Evolutionary conservation across 192 early-diverging fungal genomes (phyloP), one percentile per base, ranked within the genome.

Genomic region (Backusella morwellensis): DNA sequence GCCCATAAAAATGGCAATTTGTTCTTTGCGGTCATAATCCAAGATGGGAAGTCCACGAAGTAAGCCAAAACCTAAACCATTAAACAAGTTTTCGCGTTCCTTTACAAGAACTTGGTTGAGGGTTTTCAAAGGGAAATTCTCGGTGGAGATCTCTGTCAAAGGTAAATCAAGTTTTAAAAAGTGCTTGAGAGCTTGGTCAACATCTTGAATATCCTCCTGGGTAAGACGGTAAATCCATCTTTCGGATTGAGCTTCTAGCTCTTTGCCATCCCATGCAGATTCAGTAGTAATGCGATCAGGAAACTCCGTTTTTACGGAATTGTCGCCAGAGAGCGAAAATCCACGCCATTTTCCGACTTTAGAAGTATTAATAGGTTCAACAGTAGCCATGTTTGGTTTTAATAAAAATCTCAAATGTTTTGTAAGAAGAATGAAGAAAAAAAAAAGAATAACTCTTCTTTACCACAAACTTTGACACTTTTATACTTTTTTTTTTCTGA

Each of bases 1-100:
- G 15, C 83, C 83, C 80, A 84, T 75, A 35, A 84, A 82, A 42
- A 83, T 70, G 34, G 70, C 74, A 41, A 67, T 35, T 14, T 81
- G 80, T 4, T 81, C 80, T 26, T 81, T 40, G 9, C 76, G 72
- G 0, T 34, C 36, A 54, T 81, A 81, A 0, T 75, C 47, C 9
- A 5, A 5, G 35, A 77, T 75, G 29, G 80, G 80, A 2, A 81
- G 72, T 29, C 80, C 80, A 40, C 80, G 76, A 14, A 81, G 35
- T 35, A 81, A 26, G 0, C 70, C 67, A 40, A 81, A 77, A 8
- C 80, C 80, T 1, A 36, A 69, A 34, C 80, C 80, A n/a, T 78
- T 21, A 68, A 81, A 77, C 19, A 81, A 36, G 1, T 72, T 50
- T 7, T 75, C 69, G 29, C 70, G 73, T 8, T 78, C 68, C 17